Conservation (phyloP, 768 basidiomycete species). For the Macrolepiota dolichaula region DNA sequence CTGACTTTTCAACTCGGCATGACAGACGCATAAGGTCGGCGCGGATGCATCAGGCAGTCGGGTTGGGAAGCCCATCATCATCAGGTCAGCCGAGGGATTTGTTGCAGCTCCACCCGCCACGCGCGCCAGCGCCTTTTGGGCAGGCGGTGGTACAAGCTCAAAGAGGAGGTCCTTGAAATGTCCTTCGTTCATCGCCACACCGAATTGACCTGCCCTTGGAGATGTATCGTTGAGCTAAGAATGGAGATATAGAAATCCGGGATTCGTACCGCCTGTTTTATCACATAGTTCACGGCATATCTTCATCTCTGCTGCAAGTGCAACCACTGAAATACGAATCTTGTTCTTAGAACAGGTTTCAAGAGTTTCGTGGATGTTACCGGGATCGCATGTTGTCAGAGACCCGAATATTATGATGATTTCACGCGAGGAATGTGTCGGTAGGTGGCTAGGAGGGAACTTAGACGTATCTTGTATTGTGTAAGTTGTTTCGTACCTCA, state of each 20-base stretch:
- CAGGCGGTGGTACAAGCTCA: constrained; percentile 93
- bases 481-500: constrained; percentile 56
- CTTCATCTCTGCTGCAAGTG: constrained; percentile 97
- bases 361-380: constrained; percentile 94
- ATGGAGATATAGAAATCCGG: neutral
- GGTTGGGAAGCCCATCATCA: constrained; percentile 99
- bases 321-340: constrained; percentile 90
- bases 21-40: constrained; percentile 88
- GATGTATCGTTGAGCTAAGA: constrained; percentile 7
- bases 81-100: constrained; percentile 81
- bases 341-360: constrained; percentile 77
- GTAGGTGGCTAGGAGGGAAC: constrained; percentile 71
- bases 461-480: constrained; percentile 10
- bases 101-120: constrained; percentile 36
- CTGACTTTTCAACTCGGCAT: constrained; percentile 86
- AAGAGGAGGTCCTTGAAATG: constrained; percentile 96
- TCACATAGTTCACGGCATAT: constrained; percentile 91
- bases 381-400: constrained; percentile 94
- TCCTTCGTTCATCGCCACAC: constrained; percentile 97
- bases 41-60: constrained; percentile 82
- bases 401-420: constrained; percentile 93
- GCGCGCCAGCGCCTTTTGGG: constrained; percentile 59
- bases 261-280: constrained; percentile 81
- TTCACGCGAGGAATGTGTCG: constrained; percentile 94
- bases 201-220: constrained; percentile 65